These are phyloP conservation scores for Hammondia hammondi DNA, from an alignment of 169 alveolate genomes.

Conservation along the genomic window DNA sequence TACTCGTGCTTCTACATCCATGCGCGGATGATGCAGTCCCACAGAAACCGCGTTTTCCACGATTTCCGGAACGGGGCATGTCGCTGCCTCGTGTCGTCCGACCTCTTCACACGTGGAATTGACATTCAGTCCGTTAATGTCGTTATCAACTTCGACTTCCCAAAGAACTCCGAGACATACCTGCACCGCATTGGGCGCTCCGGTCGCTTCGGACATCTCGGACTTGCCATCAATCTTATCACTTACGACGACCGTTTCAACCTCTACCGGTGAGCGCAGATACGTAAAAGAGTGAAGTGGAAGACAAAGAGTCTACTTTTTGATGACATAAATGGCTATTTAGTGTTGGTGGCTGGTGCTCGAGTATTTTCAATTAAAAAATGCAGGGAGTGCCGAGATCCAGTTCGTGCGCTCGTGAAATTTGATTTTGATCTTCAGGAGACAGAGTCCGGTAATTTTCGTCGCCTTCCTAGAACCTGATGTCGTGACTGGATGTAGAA, in stretches of 20 bases:
- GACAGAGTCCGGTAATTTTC: too few species aligned
- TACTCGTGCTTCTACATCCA: slow-evolving; percentile 98
- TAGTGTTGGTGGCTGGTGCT: too few species aligned
- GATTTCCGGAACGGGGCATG: slow-evolving; percentile 98
- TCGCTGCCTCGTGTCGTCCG: slow-evolving; percentile 90
- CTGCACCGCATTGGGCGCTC: slow-evolving; percentile 98
- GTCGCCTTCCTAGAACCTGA: too few species aligned
- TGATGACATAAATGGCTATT: too few species aligned
- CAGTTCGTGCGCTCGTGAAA: too few species aligned
- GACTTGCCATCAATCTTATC: slow-evolving; percentile 95
- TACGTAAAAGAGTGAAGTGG: too few species aligned
- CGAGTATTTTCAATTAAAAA: too few species aligned
- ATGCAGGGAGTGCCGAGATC: too few species aligned
- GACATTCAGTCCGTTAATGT: slow-evolving; percentile 98
- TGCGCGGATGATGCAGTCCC: slow-evolving; percentile 96
- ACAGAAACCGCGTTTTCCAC: slow-evolving; percentile 96
- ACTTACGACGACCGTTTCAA: slow-evolving; percentile 94
- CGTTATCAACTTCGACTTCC: slow-evolving; percentile 99
- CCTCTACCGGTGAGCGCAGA: slow-evolving; percentile 71
- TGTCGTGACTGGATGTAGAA: too few species aligned
- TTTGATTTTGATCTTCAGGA: too few species aligned
- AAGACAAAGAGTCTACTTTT: too few species aligned
- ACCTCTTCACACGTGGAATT: slow-evolving; percentile 98
- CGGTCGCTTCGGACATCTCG: slow-evolving; percentile 98
- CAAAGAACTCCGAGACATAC: slow-evolving; percentile 95